These are phyloP conservation scores for Acanthochlamys bracteata DNA, from an alignment of 106 monocot species.

Conservation along the genomic window DNA sequence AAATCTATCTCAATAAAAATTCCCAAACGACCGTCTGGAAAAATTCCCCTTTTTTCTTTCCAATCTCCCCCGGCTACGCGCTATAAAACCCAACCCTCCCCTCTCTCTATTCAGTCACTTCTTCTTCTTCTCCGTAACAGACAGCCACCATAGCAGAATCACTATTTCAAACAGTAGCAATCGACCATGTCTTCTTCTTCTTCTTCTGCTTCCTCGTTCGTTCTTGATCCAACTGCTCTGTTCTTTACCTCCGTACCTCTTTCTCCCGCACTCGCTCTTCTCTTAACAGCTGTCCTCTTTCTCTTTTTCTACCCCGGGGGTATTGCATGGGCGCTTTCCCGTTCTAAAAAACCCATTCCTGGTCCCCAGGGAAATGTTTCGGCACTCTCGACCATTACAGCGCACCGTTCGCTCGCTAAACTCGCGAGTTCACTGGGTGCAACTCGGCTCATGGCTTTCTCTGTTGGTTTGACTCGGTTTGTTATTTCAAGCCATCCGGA, in stretches of 20 bases:
- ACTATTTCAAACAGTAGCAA: background rate
- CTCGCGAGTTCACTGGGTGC: constrained; percentile 3
- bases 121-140: background rate
- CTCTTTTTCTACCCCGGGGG: constrained; percentile 23
- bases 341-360: background rate
- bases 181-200: background rate
- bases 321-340: constrained; percentile 21
- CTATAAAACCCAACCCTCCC: background rate
- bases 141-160: background rate
- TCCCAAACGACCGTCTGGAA: too few relatives aligned
- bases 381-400: constrained; percentile 11
- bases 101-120: background rate
- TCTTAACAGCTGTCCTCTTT: background rate
- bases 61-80: too few relatives aligned
- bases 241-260: background rate
- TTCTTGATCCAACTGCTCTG: background rate
- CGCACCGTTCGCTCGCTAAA: constrained; percentile 19
- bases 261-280: background rate
- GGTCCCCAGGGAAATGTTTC: constrained; percentile 16
- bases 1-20: too few relatives aligned
- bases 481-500: constrained; percentile 31
- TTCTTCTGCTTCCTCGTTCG: background rate
- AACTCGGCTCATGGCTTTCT: constrained; percentile 33
- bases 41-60: too few relatives aligned
- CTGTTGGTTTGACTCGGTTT: constrained; percentile 35